Conservation (phyloP, 1,139 yeast genomes). For the Yamadazyma atmosphaerica region DNA sequence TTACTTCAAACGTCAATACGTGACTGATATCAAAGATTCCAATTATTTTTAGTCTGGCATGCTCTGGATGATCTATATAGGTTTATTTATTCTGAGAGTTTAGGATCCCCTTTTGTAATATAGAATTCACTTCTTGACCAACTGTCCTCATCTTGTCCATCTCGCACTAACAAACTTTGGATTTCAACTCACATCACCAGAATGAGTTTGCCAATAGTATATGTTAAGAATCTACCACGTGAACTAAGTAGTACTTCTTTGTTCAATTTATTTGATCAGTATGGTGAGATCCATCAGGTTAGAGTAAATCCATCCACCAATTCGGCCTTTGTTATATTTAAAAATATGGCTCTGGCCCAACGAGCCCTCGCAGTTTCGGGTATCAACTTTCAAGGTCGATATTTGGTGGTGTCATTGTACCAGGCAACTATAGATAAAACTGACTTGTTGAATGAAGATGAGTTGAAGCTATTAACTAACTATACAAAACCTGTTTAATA, state of each 20-base stretch:
- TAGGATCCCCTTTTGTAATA: background rate
- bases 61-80: background rate
- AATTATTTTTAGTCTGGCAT: slow-evolving; percentile 19
- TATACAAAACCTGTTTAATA: background rate
- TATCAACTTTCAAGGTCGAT: slow-evolving; percentile 58
- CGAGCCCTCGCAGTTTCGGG: slow-evolving; percentile 42
- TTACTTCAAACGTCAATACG: slow-evolving; percentile 24
- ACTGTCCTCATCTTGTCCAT: too few relatives aligned
- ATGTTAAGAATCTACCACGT: slow-evolving; percentile 62
- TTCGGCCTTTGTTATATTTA: slow-evolving; percentile 54
- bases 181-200: background rate
- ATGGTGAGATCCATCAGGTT: slow-evolving; percentile 59
- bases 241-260: slow-evolving; percentile 47
- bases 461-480: background rate
- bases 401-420: slow-evolving; percentile 51
- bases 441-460: slow-evolving; percentile 2
- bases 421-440: slow-evolving; percentile 30
- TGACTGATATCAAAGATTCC: slow-evolving; percentile 30
- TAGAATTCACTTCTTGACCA: background rate
- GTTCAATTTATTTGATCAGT: slow-evolving; percentile 55
- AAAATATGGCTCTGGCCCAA: slow-evolving; percentile 47
- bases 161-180: background rate
- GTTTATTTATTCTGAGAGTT: too few relatives aligned
- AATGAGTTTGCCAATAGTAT: slow-evolving; percentile 47
- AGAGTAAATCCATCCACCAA: slow-evolving; percentile 41